Conservation (phyloP, 345 rosid genomes). For the Citrus mangshanensis region DNA sequence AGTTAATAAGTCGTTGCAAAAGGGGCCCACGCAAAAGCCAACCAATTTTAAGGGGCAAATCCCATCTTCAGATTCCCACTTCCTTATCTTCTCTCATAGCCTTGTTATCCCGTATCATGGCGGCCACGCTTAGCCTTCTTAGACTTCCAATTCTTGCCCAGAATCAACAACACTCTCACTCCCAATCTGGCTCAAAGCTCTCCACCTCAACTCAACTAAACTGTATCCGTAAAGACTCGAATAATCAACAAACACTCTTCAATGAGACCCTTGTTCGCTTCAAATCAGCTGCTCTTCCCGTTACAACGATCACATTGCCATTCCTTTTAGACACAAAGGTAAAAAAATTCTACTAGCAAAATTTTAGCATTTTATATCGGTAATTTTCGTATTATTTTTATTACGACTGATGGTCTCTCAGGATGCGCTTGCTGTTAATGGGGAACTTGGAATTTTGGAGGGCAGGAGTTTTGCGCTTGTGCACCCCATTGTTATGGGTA, state of each 20-base stretch:
- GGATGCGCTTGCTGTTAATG: constrained; percentile 80
- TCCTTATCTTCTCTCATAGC: constrained; percentile 6
- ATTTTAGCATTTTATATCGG: background rate
- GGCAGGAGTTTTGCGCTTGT: constrained; percentile 73
- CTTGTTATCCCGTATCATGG: constrained; percentile 32
- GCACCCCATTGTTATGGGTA: constrained; percentile 68
- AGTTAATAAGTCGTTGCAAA: background rate
- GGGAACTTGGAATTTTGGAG: constrained; percentile 83
- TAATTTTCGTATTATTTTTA: background rate
- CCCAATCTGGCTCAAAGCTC: constrained; percentile 8
- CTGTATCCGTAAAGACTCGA: background rate
- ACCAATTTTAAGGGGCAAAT: background rate
- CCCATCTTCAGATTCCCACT: background rate
- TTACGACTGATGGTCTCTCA: constrained; percentile 20
- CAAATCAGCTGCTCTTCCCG: constrained; percentile 54
- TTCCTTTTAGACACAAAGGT: constrained; percentile 64
- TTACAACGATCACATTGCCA: constrained; percentile 55
- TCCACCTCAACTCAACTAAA: constrained; percentile 19
- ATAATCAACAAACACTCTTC: constrained; percentile 23
- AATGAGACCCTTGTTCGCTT: constrained; percentile 24
- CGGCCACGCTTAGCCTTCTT: constrained; percentile 63
- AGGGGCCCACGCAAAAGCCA: background rate
- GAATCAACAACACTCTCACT: constrained; percentile 9
- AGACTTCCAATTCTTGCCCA: constrained; percentile 35
- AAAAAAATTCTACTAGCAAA: background rate